Base-by-base conservation (phyloP, 2,329 filamentous ascomycete species). In the Colletotrichum lupini region DNA sequence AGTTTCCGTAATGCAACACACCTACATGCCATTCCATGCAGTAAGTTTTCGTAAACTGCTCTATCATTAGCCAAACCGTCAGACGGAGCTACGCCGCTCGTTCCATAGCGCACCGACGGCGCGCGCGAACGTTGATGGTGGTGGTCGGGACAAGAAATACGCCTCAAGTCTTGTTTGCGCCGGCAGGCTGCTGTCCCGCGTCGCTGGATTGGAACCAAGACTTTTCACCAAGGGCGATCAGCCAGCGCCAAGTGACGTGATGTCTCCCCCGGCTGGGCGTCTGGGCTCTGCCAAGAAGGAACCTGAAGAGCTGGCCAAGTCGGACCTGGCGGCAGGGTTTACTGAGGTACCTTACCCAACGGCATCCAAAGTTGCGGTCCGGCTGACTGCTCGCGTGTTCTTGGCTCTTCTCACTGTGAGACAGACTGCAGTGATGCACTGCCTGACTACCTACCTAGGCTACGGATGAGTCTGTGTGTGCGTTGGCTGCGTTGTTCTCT, bases 1-100 rank as follows among this genome's bases (percentile, higher is more conserved):
- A 68, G 53, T 59, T 59, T 53, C 58, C 65, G 69, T 32, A 49
- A 53, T 63, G 69, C 42, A 69, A 69, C 69, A 64, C 69, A 72
- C 69, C 65, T 62, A 49, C 26, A 68, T 58, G 42, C 14, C 30
- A 46, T 59, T n/a, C 32, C 9, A 56, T 67, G 68, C 63, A 67
- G 30, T 19, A 37, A n/a, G 49, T 42, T n/a, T 42, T 16, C 35
- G 8, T 16, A 35, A 14, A 9, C 24, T 24, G 11, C 30, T 11
- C 7, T 28, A 28, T 37, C 30, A 22, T 11, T 32, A 35, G 56
- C 32, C n/a, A 19, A 53, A 63, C 4, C 19, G 59, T 26, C 37
- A 63, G 14, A 53, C 55, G 22, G 16, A 61, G 46, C 30, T 35
- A 22, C 59, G 32, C 16, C 46, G 52, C 32, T 56, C 16, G 37